These are phyloP conservation scores for Dalbergia cochinchinensis DNA, from an alignment of 306 rosid genomes.

Conservation along the genomic window DNA sequence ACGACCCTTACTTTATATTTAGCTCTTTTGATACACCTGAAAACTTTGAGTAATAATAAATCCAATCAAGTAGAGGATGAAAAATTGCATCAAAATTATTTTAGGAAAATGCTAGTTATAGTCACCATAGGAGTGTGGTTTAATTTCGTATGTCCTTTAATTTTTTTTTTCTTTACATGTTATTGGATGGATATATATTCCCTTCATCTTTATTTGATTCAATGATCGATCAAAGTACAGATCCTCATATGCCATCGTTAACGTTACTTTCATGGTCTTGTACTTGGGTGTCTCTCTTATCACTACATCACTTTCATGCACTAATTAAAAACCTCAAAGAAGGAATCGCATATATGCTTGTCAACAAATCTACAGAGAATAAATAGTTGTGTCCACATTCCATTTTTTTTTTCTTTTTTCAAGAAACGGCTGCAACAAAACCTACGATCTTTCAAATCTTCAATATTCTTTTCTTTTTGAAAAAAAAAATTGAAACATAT, in stretches of 20 bases:
- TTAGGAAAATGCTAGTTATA: neutral
- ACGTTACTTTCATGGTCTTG: constrained; percentile 8
- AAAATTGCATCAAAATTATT: neutral
- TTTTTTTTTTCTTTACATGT: neutral
- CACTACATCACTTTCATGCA: constrained; percentile 7
- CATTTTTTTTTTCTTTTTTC: neutral
- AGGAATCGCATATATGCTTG: constrained; percentile 38
- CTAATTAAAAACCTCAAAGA: constrained; percentile 10
- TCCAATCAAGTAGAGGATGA: neutral
- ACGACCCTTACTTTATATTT: neutral
- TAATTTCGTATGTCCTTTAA: too few relatives aligned
- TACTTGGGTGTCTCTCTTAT: neutral
- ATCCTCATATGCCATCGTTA: neutral
- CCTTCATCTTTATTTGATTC: neutral
- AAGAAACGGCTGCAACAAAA: neutral
- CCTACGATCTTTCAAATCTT: constrained; percentile 12
- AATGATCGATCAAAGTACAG: neutral
- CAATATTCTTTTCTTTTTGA: neutral
- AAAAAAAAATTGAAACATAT: neutral
- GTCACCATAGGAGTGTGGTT: neutral
- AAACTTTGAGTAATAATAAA: neutral
- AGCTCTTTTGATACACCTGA: neutral
- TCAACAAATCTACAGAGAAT: constrained; percentile 12
- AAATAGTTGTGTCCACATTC: neutral
- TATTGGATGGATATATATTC: neutral